Percentiles rank a stretch among this genome's conserved stretches.
phyloP scores from a whole-genome alignment of 169 alveolate species.

The Plasmodium adleri region DNA sequence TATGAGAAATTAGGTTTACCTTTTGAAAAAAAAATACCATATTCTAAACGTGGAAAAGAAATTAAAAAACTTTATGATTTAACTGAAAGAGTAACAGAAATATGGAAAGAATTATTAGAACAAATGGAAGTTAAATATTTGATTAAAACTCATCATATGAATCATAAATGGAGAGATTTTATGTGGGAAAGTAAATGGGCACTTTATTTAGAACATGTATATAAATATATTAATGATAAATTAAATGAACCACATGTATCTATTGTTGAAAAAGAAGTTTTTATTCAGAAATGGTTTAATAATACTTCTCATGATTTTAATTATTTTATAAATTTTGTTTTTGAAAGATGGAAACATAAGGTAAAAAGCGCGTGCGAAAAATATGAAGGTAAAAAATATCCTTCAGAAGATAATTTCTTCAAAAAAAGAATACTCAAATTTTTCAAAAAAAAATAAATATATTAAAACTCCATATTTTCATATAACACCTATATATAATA shows the following conservation, averaged over 20 bases:
- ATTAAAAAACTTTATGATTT: background rate
- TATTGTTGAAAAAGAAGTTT: slow-evolving; percentile 1
- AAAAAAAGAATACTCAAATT: background rate
- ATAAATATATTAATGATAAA: slow-evolving; percentile 1
- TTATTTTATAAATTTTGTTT: slow-evolving; percentile 9
- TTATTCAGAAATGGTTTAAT: background rate
- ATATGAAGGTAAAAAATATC: background rate
- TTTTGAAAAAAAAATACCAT: background rate
- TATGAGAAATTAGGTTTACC: background rate
- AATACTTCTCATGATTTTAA: slow-evolving; percentile 12
- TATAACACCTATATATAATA: background rate
- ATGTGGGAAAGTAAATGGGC: slow-evolving; percentile 14
- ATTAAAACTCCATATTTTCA: background rate
- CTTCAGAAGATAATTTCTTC: background rate
- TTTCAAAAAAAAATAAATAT: background rate
- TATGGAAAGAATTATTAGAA: slow-evolving; percentile 1
- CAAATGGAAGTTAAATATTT: slow-evolving; percentile 16
- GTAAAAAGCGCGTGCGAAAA: background rate
- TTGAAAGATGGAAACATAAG: background rate
- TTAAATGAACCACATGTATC: slow-evolving; percentile 4
- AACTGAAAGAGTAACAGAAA: background rate
- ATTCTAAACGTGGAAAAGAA: background rate
- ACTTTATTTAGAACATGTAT: slow-evolving; percentile 4
- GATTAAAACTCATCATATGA: slow-evolving; percentile 10
- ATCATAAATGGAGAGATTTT: background rate